Percentiles rank a stretch among this genome's conserved stretches.
Evolutionary conservation across 805 yeast species (phyloP).

Genomic region (Jamesozyma gamospora): DNA sequence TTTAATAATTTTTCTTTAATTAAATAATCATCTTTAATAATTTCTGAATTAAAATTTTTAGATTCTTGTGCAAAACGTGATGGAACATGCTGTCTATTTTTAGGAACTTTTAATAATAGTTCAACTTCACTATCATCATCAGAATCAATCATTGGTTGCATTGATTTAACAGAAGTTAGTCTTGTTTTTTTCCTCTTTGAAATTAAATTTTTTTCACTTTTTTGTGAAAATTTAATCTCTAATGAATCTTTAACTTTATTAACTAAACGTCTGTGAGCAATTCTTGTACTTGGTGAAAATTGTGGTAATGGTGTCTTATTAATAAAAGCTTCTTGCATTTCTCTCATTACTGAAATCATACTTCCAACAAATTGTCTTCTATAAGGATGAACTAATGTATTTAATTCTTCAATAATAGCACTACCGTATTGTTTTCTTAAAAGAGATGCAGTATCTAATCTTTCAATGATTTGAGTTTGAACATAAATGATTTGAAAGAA

Average conservation of each 20-base stretch:
- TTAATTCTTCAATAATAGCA: slow-evolving; percentile 37
- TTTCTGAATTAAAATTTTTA: not conserved
- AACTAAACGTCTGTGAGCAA: slow-evolving; percentile 38
- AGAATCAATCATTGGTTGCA: slow-evolving; percentile 2
- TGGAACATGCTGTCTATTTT: not conserved
- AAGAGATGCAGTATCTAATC: slow-evolving; percentile 37
- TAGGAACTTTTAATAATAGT: not conserved
- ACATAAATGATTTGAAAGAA: slow-evolving; percentile 38
- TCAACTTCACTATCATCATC: slow-evolving; percentile 16
- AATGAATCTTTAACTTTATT: slow-evolving; percentile 35
- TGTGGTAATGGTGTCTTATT: slow-evolving; percentile 42
- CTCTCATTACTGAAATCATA: slow-evolving; percentile 31
- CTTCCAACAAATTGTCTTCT: slow-evolving; percentile 38
- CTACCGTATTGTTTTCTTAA: slow-evolving; percentile 37
- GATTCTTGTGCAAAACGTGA: not conserved
- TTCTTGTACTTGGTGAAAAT: slow-evolving; percentile 39
- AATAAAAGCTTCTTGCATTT: slow-evolving; percentile 35
- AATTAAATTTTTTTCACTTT: not conserved
- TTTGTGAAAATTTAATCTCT: slow-evolving; percentile 16
- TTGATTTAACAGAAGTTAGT: not conserved
- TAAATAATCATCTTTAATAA: slow-evolving; percentile 13
- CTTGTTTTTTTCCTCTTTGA: not conserved
- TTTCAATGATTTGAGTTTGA: slow-evolving; percentile 37
- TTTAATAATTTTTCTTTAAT: slow-evolving; percentile 34
- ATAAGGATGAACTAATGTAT: slow-evolving; percentile 32